These are phyloP conservation scores for Pyrus betulifolia DNA, from an alignment of 306 rosid genomes.

Conservation along the genomic window DNA sequence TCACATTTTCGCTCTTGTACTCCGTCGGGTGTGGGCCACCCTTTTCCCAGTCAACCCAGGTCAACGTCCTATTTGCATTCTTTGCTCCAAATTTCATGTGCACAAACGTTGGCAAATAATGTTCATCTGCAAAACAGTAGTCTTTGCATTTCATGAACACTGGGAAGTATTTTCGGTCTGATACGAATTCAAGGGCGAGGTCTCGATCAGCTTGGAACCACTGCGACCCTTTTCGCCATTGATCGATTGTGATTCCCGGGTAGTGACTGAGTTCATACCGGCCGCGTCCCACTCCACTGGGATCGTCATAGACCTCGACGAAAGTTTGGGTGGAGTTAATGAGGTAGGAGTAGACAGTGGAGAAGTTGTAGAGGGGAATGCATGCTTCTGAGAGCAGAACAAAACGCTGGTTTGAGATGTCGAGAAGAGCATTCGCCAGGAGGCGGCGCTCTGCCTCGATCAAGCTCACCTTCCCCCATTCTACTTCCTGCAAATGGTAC, in stretches of 20 bases:
- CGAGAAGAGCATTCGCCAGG: slow-evolving; percentile 16
- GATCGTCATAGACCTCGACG: slow-evolving; percentile 18
- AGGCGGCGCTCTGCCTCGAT: slow-evolving; percentile 13
- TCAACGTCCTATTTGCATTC: slow-evolving; percentile 17
- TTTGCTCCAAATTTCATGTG: background rate
- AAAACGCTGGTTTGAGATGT: slow-evolving; percentile 16
- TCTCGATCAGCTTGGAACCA: slow-evolving; percentile 22
- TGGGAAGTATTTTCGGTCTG: slow-evolving; percentile 12
- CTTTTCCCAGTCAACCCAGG: slow-evolving; percentile 29
- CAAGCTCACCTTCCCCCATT: slow-evolving; percentile 8
- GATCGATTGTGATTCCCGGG: slow-evolving; percentile 12
- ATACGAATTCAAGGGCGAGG: slow-evolving; percentile 11
- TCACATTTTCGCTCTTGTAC: background rate
- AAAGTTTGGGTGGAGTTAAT: background rate
- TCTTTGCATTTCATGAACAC: slow-evolving; percentile 11
- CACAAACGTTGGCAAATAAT: slow-evolving; percentile 25
- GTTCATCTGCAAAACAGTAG: slow-evolving; percentile 24
- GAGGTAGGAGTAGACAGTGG: slow-evolving; percentile 13
- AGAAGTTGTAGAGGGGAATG: slow-evolving; percentile 21
- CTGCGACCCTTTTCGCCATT: slow-evolving; percentile 32
- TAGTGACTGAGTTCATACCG: slow-evolving; percentile 4
- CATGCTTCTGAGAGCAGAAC: slow-evolving; percentile 17
- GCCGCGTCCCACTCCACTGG: slow-evolving; percentile 15
- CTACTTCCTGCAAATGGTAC: background rate
- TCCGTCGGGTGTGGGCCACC: slow-evolving; percentile 23